Percentiles rank a stretch among this genome's conserved stretches.
phyloP scores from a whole-genome alignment of 2,329 filamentous ascomycete species.

The Colletotrichum cereale region DNA sequence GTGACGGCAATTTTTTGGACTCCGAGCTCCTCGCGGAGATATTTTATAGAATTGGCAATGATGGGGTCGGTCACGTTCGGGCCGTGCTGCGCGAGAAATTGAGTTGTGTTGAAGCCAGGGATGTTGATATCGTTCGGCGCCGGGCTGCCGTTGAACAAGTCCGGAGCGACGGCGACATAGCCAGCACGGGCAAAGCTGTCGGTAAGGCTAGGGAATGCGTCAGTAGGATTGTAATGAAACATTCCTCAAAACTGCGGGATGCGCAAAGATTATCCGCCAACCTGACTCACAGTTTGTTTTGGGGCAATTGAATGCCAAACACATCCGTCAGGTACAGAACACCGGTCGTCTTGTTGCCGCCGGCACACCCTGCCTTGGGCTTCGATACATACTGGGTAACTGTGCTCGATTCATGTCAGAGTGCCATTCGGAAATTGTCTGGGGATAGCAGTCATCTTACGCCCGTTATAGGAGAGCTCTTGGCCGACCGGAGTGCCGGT shows the following conservation, averaged over 20 bases:
- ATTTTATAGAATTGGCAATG: conserved; percentile 58
- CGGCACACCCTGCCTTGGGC: conserved; percentile 18
- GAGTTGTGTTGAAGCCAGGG: conserved; percentile 56
- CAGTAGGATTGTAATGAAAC: not conserved
- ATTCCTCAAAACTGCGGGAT: no score
- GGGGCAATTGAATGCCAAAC: conserved; percentile 50
- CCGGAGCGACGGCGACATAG: conserved; percentile 74
- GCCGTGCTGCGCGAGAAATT: conserved; percentile 56
- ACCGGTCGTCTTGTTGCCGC: conserved; percentile 14
- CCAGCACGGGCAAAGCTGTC: conserved; percentile 77
- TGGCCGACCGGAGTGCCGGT: conserved; percentile 36
- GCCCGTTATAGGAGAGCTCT: conserved; percentile 23
- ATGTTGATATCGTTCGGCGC: conserved; percentile 55
- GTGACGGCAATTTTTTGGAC: conserved; percentile 66
- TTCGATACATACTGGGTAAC: conserved; percentile 38
- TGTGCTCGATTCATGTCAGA: not conserved
- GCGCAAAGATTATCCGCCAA: not conserved
- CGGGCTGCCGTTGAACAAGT: conserved; percentile 72
- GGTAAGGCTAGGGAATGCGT: conserved; percentile 56
- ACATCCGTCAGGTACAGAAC: conserved; percentile 50
- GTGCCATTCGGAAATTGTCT: not conserved
- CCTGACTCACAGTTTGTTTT: conserved; percentile 42
- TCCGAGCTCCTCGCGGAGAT: conserved; percentile 62
- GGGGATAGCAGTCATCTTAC: conserved; percentile 2
- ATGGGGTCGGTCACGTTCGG: conserved; percentile 59